A percentile compares a stretch with the other conserved stretches of the same genome.
phyloP scores from a whole-genome alignment of 2,329 filamentous ascomycete genomes.

The Exserohilum turcica region DNA sequence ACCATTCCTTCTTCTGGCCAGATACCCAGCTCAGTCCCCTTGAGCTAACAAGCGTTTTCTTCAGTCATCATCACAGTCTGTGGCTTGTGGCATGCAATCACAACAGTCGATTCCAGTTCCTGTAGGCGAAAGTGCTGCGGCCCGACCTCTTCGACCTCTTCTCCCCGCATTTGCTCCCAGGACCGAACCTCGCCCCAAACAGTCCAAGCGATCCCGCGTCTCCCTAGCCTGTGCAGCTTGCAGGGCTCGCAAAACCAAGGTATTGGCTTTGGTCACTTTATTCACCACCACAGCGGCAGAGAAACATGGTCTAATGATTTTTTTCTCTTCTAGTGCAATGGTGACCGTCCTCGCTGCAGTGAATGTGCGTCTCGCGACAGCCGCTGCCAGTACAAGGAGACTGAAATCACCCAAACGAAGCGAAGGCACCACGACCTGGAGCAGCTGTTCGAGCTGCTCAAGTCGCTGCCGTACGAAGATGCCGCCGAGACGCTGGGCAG shows the following conservation, averaged over 20 bases:
- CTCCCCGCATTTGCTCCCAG: conserved; percentile 19
- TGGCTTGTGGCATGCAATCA: conserved; percentile 3
- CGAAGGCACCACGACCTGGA: conserved; percentile 23
- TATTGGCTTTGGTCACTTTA: conserved; percentile 2
- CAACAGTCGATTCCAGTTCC: conserved; percentile 2
- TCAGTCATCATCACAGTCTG: background rate
- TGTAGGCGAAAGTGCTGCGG: conserved; percentile 4
- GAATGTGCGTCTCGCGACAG: conserved; percentile 21
- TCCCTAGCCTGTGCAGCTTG: conserved; percentile 25
- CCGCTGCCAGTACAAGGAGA: conserved; percentile 22
- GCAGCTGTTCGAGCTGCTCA: conserved; percentile 20
- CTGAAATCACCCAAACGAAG: conserved; percentile 19
- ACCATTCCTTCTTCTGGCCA: background rate
- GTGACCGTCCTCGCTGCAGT: conserved; percentile 20
- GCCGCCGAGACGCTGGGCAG: conserved; percentile 15
- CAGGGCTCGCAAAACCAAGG: conserved; percentile 27
- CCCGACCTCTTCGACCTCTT: conserved; percentile 17
- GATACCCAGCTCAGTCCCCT: background rate
- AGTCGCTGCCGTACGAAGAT: conserved; percentile 15
- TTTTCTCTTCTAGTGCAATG: conserved; percentile 19
- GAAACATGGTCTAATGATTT: conserved; percentile 4
- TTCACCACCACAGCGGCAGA: background rate
- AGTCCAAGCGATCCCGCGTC: conserved; percentile 20
- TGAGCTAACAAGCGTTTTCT: background rate
- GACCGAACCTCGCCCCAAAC: conserved; percentile 3